A percentile compares a stretch with the other conserved stretches of the same genome.
phyloP scores from a whole-genome alignment of 306 rosid genomes.

The Trichosanthes truncata region DNA sequence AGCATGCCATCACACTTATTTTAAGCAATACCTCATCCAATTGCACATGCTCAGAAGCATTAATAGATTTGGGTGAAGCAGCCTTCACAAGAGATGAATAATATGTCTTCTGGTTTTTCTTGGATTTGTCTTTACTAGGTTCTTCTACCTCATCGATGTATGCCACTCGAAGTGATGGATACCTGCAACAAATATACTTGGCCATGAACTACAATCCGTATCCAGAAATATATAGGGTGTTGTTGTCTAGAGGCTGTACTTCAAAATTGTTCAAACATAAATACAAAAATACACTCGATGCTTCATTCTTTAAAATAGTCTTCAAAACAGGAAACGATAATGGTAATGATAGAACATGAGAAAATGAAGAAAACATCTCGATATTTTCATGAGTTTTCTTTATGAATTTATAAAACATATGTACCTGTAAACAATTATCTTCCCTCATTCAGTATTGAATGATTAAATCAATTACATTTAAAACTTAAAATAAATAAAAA shows the following conservation, averaged over 20 bases:
- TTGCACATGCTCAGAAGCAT: conserved; percentile 65
- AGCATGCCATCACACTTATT: neutral
- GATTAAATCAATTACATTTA: neutral
- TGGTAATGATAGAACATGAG: neutral
- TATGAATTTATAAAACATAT: neutral
- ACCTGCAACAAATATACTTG: conserved; percentile 36
- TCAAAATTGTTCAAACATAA: neutral
- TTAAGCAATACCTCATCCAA: conserved; percentile 62
- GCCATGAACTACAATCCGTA: neutral
- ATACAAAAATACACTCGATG: neutral
- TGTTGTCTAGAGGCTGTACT: neutral
- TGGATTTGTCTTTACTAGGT: conserved; percentile 73
- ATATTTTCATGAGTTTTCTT: neutral
- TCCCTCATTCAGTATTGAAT: neutral
- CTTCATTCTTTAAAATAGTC: neutral
- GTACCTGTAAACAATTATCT: neutral
- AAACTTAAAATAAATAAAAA: neutral
- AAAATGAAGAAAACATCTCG: neutral
- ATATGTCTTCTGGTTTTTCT: conserved; percentile 63
- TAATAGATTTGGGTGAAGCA: conserved; percentile 75
- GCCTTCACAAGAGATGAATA: conserved; percentile 91
- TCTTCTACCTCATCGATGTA: conserved; percentile 92
- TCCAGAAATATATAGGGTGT: neutral
- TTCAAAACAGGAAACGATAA: neutral
- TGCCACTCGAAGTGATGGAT: conserved; percentile 95